phyloP scores from a whole-genome alignment of 257 asterid species.

The Solanum virginianum region DNA sequence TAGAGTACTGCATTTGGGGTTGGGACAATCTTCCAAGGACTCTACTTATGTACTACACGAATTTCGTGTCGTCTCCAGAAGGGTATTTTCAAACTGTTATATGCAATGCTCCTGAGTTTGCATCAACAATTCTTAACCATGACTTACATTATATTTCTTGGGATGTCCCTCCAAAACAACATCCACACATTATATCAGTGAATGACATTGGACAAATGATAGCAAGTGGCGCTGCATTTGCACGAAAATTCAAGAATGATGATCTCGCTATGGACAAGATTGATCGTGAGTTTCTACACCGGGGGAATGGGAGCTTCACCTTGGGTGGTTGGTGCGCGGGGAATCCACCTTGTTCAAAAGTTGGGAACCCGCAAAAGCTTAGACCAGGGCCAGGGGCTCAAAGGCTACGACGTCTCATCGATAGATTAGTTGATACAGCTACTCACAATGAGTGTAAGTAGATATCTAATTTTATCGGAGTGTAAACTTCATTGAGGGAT shows the following conservation, averaged over 20 bases:
- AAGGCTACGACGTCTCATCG: conserved; percentile 10
- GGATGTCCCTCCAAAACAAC: conserved; percentile 18
- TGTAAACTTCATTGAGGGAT: neutral
- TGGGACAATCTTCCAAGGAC: conserved; percentile 23
- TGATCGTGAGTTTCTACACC: conserved; percentile 5
- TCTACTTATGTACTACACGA: conserved; percentile 18
- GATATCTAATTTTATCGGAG: neutral
- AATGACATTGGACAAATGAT: conserved; percentile 8
- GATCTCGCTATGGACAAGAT: conserved; percentile 12
- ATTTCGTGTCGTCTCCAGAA: conserved; percentile 18
- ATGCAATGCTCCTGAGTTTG: conserved; percentile 16
- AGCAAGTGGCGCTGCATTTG: conserved; percentile 12
- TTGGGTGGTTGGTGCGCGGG: conserved; percentile 20
- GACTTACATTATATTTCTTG: conserved; percentile 19
- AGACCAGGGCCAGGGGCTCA: conserved; percentile 13
- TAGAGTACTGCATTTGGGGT: conserved; percentile 21
- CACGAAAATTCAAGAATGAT: conserved; percentile 10
- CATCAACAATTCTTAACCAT: conserved; percentile 12
- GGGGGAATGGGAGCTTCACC: conserved; percentile 13
- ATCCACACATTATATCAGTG: conserved; percentile 5
- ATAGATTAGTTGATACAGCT: neutral
- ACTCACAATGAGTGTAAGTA: conserved; percentile 3
- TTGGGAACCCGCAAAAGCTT: conserved; percentile 3
- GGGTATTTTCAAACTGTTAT: conserved; percentile 18
- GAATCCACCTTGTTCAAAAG: conserved; percentile 5